These are phyloP conservation scores for Aspergillus conjunctus DNA, from an alignment of 495 filamentous ascomycete genomes.

Conservation along the genomic window DNA sequence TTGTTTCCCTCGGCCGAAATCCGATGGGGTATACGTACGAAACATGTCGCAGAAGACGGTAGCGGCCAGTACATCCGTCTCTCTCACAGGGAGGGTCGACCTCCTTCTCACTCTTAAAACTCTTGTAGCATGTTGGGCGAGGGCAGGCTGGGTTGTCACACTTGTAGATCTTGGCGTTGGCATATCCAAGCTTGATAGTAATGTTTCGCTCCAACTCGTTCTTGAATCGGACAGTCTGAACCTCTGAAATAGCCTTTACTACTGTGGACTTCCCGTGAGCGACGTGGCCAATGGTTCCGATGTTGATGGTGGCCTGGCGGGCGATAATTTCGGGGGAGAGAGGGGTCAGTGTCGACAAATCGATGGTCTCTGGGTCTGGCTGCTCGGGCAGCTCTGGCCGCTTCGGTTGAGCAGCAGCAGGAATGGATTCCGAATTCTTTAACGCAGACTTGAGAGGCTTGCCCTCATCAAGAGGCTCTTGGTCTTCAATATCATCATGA, in stretches of 20 bases:
- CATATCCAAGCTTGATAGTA: constrained; percentile 99
- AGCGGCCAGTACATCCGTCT: constrained; percentile 82
- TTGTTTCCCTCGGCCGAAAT: background rate
- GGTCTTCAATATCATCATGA: constrained; percentile 56
- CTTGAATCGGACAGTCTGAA: constrained; percentile 99
- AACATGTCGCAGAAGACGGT: constrained; percentile 82
- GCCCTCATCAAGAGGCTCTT: constrained; percentile 52
- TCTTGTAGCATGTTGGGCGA: constrained; percentile 91
- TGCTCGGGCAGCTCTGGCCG: constrained; percentile 78
- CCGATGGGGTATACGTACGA: constrained; percentile 62
- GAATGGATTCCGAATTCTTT: constrained; percentile 57
- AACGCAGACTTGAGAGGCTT: constrained; percentile 66
- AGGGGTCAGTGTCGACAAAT: constrained; percentile 75
- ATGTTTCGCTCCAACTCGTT: constrained; percentile 99
- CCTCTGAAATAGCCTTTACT: constrained; percentile 97
- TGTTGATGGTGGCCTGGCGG: constrained; percentile 97
- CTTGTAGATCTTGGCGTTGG: constrained; percentile 99
- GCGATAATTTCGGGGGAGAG: constrained; percentile 95
- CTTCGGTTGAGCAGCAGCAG: constrained; percentile 47
- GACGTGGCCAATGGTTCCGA: constrained; percentile 97
- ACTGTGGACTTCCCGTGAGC: constrained; percentile 98
- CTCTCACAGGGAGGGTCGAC: constrained; percentile 93
- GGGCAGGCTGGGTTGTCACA: constrained; percentile 91
- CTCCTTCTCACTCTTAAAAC: constrained; percentile 98
- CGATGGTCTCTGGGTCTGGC: constrained; percentile 83